Evolutionary conservation across 2,329 filamentous ascomycete species (phyloP), one percentile per base, ranked within the genome.

Genomic region (Biscogniauxia marginata): DNA sequence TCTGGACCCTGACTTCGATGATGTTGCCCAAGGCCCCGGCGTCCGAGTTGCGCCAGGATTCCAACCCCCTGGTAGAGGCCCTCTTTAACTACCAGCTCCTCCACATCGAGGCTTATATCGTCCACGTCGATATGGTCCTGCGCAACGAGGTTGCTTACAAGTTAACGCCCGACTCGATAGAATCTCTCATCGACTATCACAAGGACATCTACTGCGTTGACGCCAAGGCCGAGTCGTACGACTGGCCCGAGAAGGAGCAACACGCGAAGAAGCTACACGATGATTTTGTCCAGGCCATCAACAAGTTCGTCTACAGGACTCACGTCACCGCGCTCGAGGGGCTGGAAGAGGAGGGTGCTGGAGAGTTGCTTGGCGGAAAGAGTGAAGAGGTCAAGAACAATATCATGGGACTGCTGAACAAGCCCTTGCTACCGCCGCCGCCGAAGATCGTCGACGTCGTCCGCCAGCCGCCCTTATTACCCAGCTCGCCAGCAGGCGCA

Each of bases 101-200:
- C 70, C 91, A 97, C 73, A 80, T 98, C 67, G 93, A 98, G 77
- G 95, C 95, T 52, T 99, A 99, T 74, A 93, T 98, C 67, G 95
- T 99, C 59, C 93, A 98, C 75, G 92, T 99, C 75, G 95, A 99
- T 79, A 96, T 98, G 92, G 93, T 99, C 58, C 86, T 96, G 69
- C 89, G 93, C 75, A 95, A 96, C 73, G 95, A 98, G 79, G 92
- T 99, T 70, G 95, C 93, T 65, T 98, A 93, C 84, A 99, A 99
- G 84, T 84, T 99, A 70, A 98, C 93, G 21, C 85, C 88, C 56
- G 95, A 98, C 73, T 92, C 93, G 60, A 99, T 99, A 77, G 92
- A 96, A 69, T 79, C 90, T 52, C 84, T 99, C 63, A 88, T 96
- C 73, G 91, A 96, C 73, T 96, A 96, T 75, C 95, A 99, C 84